A percentile compares a stretch with the other conserved stretches of the same genome.
These are phyloP conservation scores for Rhizophora apiculata DNA, from an alignment of 345 rosid genomes.

Conservation along the genomic window DNA sequence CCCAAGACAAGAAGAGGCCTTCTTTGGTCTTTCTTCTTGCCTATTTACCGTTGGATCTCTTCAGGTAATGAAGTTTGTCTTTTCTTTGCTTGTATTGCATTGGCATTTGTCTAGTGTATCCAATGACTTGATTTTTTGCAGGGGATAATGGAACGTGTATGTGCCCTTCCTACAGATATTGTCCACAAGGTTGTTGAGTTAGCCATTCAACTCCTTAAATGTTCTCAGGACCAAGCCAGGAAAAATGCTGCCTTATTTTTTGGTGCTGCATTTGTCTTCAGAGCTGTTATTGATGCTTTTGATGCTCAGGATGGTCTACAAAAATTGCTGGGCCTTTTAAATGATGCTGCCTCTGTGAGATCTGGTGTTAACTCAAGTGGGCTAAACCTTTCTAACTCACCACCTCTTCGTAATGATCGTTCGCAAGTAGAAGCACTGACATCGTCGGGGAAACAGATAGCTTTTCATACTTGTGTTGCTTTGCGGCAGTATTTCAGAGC, in stretches of 20 bases:
- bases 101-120: not conserved
- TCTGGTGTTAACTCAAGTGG: constrained; percentile 73
- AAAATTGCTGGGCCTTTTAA: constrained; percentile 71
- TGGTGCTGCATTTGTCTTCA: constrained; percentile 90
- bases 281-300: constrained; percentile 96
- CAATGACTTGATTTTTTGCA: constrained; percentile 28
- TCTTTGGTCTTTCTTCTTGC: constrained; percentile 91
- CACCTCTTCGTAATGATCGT: constrained; percentile 63
- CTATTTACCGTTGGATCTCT: constrained; percentile 84
- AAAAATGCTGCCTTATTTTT: constrained; percentile 94
- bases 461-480: constrained; percentile 89
- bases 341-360: constrained; percentile 85
- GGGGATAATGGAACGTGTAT: constrained; percentile 99
- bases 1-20: constrained; percentile 68
- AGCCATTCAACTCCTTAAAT: constrained; percentile 82
- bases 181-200: constrained; percentile 80
- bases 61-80: constrained; percentile 54
- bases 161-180: constrained; percentile 84
- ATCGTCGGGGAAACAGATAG: constrained; percentile 92
- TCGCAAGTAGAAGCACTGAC: constrained; percentile 83
- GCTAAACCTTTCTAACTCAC: constrained; percentile 42
- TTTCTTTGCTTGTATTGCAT: constrained; percentile 5
- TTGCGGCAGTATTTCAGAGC: constrained; percentile 97
- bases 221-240: constrained; percentile 84
- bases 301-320: constrained; percentile 85